Conservation (phyloP, 345 rosid genomes). For the Sisymbrium irio region DNA sequence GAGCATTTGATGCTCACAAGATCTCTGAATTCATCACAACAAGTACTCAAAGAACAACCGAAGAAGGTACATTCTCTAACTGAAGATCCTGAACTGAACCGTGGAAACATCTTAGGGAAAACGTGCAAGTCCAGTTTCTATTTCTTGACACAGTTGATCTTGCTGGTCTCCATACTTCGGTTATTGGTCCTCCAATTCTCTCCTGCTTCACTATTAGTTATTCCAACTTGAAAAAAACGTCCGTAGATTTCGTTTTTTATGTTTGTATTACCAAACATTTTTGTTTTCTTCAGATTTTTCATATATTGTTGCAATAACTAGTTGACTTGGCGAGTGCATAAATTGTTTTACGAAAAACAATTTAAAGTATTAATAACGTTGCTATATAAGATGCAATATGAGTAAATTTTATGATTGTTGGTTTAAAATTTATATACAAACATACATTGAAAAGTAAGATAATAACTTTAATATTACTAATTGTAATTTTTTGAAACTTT, state of each 20-base stretch:
- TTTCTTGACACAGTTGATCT: constrained; percentile 52
- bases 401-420: background rate
- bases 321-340: background rate
- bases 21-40: constrained; percentile 40
- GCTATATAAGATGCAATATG: background rate
- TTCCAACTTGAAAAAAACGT: constrained; percentile 50
- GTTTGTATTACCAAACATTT: constrained; percentile 21
- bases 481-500: background rate
- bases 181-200: constrained; percentile 40
- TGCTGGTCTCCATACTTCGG: constrained; percentile 54
- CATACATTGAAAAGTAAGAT: background rate
- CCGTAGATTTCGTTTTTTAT: background rate
- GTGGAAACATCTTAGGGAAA: constrained; percentile 39
- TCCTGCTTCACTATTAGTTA: constrained; percentile 41
- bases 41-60: constrained; percentile 39
- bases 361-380: background rate
- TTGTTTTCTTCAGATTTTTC: constrained; percentile 1
- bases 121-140: constrained; percentile 47
- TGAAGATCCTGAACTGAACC: constrained; percentile 43
- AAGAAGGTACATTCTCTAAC: constrained; percentile 31
- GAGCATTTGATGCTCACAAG: constrained; percentile 48
- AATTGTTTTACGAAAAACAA: background rate
- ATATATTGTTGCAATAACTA: constrained; percentile 5
- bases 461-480: background rate
- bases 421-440: background rate